Evolutionary conservation across 1,139 yeast genomes (phyloP).

Genomic region (Scheffersomyces stambukii): DNA sequence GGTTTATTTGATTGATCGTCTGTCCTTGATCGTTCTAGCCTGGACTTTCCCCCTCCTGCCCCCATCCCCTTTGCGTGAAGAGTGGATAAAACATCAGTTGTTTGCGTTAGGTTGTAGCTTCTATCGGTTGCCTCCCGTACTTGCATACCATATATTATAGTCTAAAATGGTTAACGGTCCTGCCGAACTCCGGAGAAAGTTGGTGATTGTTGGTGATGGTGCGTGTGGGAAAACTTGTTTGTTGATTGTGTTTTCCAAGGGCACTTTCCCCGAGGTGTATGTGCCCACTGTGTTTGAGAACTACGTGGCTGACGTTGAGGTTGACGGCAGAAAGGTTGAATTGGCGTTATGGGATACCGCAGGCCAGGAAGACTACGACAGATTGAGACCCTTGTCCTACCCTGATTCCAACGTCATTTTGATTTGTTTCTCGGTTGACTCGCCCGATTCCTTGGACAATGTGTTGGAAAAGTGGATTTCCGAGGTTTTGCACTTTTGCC

Average conservation of each 20-base stretch:
- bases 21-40: too few species aligned
- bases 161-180: constrained; percentile 44
- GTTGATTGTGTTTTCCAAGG: constrained; percentile 84
- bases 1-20: too few species aligned
- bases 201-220: constrained; percentile 86
- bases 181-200: constrained; percentile 72
- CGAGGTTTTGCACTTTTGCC: constrained; percentile 91
- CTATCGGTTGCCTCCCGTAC: constrained; percentile 3
- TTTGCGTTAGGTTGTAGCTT: not conserved
- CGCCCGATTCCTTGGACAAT: constrained; percentile 90
- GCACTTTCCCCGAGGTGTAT: constrained; percentile 93
- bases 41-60: not conserved
- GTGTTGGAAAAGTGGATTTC: constrained; percentile 95
- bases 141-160: constrained; percentile 2
- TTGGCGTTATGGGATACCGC: constrained; percentile 98
- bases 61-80: too few species aligned
- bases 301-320: constrained; percentile 91
- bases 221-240: constrained; percentile 85
- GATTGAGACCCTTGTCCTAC: constrained; percentile 88
- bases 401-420: constrained; percentile 91
- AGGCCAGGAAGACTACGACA: constrained; percentile 96
- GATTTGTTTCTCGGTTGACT: constrained; percentile 87
- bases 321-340: constrained; percentile 90
- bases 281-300: constrained; percentile 95
- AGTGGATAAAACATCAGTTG: not conserved